phyloP scores from a whole-genome alignment of 306 rosid species.

The Corylus americana region DNA sequence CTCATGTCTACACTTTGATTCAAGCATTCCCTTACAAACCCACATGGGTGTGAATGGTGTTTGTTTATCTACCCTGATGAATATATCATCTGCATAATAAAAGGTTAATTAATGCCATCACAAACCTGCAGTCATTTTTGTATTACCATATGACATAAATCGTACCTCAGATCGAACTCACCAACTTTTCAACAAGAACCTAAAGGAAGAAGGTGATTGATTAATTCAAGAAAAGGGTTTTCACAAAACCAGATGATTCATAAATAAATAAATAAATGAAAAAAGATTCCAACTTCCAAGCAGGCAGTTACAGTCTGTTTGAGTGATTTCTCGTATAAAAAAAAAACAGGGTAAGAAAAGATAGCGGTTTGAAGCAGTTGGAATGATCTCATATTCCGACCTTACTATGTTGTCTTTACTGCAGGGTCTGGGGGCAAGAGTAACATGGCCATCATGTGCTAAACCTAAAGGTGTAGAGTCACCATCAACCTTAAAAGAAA shows the following conservation, averaged over 20 bases:
- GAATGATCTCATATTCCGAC: conserved; percentile 38
- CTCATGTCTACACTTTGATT: too few relatives aligned
- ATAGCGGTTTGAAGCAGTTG: conserved; percentile 43
- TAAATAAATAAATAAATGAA: background rate
- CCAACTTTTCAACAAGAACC: conserved; percentile 5
- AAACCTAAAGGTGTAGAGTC: conserved; percentile 56
- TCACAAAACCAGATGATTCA: background rate
- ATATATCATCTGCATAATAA: conserved; percentile 8
- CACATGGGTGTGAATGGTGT: conserved; percentile 8
- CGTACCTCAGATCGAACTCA: conserved; percentile 9
- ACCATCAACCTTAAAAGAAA: conserved; percentile 54
- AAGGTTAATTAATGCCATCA: background rate
- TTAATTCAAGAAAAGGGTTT: conserved; percentile 2
- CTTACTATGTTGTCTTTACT: conserved; percentile 38
- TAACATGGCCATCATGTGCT: conserved; percentile 98
- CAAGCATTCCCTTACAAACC: conserved; percentile 23
- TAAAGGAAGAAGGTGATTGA: background rate
- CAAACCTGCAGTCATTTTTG: background rate
- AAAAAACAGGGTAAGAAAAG: conserved; percentile 16
- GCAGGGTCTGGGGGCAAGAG: conserved; percentile 71
- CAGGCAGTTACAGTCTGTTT: conserved; percentile 10
- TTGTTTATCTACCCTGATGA: conserved; percentile 2
- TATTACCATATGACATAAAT: background rate
- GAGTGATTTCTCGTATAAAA: background rate
- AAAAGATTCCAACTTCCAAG: conserved; percentile 34